These are phyloP conservation scores for Gamsiella multidivaricata DNA, from an alignment of 192 early-diverging fungal species.

Conservation along the genomic window DNA sequence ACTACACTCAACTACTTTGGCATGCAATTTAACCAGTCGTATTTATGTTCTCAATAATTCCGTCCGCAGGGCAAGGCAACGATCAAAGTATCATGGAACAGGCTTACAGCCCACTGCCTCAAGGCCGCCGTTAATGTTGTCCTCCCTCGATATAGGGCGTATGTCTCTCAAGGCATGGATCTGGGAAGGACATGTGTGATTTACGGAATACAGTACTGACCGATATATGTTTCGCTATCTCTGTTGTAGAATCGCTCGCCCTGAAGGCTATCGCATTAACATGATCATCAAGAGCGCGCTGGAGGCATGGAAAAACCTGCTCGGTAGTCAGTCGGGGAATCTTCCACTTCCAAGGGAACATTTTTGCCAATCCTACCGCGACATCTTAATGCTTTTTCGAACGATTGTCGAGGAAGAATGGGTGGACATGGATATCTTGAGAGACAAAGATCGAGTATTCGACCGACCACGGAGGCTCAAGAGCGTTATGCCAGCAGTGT, in stretches of 20 bases:
- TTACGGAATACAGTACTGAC: too few relatives aligned
- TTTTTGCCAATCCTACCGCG: conserved; percentile 33
- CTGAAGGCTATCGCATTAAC: conserved; percentile 43
- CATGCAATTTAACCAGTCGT: background rate
- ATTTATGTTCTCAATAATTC: background rate
- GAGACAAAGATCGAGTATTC: background rate
- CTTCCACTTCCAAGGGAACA: conserved; percentile 11
- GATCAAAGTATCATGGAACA: conserved; percentile 52
- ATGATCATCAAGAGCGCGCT: conserved; percentile 22
- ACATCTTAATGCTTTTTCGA: conserved; percentile 12
- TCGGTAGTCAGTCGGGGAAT: conserved; percentile 3
- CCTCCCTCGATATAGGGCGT: conserved; percentile 44
- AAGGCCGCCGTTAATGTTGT: conserved; percentile 29
- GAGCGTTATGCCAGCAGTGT: conserved; percentile 18
- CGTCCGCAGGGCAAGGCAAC: conserved; percentile 33
- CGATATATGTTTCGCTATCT: background rate
- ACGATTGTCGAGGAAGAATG: conserved; percentile 46
- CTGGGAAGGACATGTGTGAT: too few relatives aligned
- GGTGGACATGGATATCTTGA: conserved; percentile 19
- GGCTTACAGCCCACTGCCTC: conserved; percentile 34
- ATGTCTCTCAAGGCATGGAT: background rate
- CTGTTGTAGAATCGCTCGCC: conserved; percentile 21
- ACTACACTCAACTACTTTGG: background rate
- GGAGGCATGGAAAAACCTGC: conserved; percentile 10
- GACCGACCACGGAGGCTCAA: conserved; percentile 10